A percentile compares a stretch with the other conserved stretches of the same genome.
phyloP scores from a whole-genome alignment of 192 early-diverging fungal genomes.

The Podila clonocystis region DNA sequence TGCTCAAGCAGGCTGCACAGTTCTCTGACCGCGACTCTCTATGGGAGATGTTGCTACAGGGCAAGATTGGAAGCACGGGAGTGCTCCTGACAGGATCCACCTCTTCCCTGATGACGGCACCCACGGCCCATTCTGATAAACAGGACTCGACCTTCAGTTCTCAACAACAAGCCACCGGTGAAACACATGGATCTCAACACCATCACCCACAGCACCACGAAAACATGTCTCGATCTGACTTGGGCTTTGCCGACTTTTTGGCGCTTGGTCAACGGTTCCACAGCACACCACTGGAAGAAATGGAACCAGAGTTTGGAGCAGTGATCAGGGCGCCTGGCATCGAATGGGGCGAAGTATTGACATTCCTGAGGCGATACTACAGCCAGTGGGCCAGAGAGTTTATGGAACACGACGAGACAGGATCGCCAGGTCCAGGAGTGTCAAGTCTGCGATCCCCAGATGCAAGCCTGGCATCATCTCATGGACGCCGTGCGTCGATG shows the following conservation, averaged over 20 bases:
- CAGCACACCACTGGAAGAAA: constrained; percentile 43
- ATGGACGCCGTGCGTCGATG: constrained; percentile 3
- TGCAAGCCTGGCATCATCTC: neutral
- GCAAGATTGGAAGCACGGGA: constrained; percentile 43
- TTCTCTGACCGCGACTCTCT: constrained; percentile 51
- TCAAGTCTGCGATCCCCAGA: constrained; percentile 15
- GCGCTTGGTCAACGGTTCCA: constrained; percentile 51
- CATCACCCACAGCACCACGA: neutral
- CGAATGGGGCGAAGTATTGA: constrained; percentile 48
- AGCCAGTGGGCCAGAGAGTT: constrained; percentile 45
- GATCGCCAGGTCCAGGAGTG: constrained; percentile 15
- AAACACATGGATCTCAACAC: too few relatives aligned
- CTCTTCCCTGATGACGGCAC: neutral
- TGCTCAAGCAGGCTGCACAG: constrained; percentile 50
- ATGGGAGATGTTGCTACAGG: constrained; percentile 50
- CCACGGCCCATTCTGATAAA: neutral
- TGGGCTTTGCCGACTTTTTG: constrained; percentile 54
- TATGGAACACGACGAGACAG: constrained; percentile 40
- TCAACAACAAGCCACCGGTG: constrained; percentile 6
- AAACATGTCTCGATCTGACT: constrained; percentile 13
- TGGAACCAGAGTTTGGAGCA: constrained; percentile 53
- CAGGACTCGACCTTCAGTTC: constrained; percentile 5
- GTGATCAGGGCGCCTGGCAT: constrained; percentile 43
- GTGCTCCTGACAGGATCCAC: constrained; percentile 25
- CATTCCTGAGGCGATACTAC: constrained; percentile 47